Conservation (phyloP, 306 rosid species). For the Lathyrus sativus region DNA sequence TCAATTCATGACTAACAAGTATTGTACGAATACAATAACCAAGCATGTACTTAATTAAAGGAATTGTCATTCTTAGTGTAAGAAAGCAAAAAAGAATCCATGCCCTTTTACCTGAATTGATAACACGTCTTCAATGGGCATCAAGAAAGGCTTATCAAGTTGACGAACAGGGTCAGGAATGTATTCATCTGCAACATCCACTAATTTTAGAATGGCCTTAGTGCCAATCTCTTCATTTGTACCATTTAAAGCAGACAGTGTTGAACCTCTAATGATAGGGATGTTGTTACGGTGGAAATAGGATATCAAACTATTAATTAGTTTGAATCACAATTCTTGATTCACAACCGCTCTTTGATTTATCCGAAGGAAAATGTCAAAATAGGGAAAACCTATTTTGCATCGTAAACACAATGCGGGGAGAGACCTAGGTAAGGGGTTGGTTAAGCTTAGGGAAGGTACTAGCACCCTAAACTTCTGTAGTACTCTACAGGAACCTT, state of each 20-base stretch:
- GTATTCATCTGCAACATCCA: conserved; percentile 94
- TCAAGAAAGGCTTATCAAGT: conserved; percentile 90
- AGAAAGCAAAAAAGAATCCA: conserved; percentile 4
- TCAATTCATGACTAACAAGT: neutral
- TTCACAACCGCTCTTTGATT: no score
- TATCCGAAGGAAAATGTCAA: no score
- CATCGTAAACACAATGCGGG: no score
- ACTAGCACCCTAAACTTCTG: no score
- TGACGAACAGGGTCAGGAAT: conserved; percentile 96
- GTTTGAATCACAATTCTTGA: no score
- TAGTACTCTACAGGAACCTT: no score
- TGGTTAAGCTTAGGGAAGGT: no score
- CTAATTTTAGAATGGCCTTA: conserved; percentile 78
- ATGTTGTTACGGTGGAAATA: conserved; percentile 98
- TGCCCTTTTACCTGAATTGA: conserved; percentile 76
- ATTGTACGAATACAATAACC: conserved; percentile 19
- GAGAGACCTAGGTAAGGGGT: no score
- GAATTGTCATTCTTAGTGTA: conserved; percentile 2
- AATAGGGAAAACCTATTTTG: no score
- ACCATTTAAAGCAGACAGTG: conserved; percentile 93
- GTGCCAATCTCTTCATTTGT: conserved; percentile 92
- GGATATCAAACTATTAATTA: no score
- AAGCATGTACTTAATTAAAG: conserved; percentile 1
- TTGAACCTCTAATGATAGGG: conserved; percentile 90
- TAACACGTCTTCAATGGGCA: conserved; percentile 94